These are phyloP conservation scores for Cutaneotrichosporon sp. DNA, from an alignment of 1,284 basidiomycete genomes.

Conservation along the genomic window DNA sequence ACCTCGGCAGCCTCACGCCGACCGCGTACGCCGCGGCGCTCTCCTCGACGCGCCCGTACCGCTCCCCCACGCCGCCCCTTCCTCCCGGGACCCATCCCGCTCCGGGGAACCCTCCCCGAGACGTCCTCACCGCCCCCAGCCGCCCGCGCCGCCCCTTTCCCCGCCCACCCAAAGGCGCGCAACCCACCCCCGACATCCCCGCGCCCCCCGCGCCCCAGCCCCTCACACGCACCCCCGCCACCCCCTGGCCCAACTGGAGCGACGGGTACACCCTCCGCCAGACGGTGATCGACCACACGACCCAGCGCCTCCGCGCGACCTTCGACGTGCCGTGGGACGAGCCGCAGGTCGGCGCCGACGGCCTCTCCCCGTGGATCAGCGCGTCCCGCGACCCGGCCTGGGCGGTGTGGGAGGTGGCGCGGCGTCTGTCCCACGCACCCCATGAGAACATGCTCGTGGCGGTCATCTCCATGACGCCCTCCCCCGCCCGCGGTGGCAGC, in stretches of 20 bases:
- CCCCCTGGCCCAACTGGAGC: conserved; percentile 15
- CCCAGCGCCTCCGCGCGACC: conserved; percentile 24
- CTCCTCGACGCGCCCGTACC: not conserved
- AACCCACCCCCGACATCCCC: too few relatives aligned
- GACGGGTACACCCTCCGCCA: conserved; percentile 26
- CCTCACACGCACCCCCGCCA: too few relatives aligned
- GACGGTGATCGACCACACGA: conserved; percentile 37
- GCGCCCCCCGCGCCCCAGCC: too few relatives aligned
- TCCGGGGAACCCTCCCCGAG: too few relatives aligned
- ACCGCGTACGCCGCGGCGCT: conserved; percentile 4
- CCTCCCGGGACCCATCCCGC: too few relatives aligned
- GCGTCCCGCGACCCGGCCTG: conserved; percentile 26
- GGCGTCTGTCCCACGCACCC: conserved; percentile 15
- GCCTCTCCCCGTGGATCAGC: conserved; percentile 37
- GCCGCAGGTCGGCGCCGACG: conserved; percentile 27
- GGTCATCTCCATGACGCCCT: conserved; percentile 17
- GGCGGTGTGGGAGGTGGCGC: conserved; percentile 39
- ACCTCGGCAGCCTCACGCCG: conserved; percentile 14
- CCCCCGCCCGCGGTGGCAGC: not conserved
- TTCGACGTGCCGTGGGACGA: conserved; percentile 18
- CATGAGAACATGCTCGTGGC: conserved; percentile 23
- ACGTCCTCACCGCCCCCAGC: too few relatives aligned
- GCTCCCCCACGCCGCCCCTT: too few relatives aligned
- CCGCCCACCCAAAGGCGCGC: too few relatives aligned
- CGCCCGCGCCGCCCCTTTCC: not conserved